Evolutionary conservation across 73 alveolate genomes (phyloP).

Genomic region (Uronychia setigera): DNA sequence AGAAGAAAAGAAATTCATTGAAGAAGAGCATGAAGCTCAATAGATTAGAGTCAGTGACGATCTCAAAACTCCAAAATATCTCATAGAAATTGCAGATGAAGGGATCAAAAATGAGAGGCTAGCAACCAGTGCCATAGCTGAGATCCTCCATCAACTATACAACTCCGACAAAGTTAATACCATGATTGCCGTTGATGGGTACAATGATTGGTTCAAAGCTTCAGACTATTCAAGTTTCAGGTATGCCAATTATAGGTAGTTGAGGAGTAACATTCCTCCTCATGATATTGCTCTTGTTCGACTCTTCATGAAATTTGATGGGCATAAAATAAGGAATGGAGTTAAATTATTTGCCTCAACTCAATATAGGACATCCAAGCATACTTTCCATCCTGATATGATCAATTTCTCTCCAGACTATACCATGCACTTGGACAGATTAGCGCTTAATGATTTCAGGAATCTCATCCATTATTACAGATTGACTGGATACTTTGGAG

Average conservation of each 20-base stretch:
- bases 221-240: conserved; percentile 68
- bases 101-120: conserved; percentile 70
- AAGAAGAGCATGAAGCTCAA: conserved; percentile 54
- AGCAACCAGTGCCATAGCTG: conserved; percentile 80
- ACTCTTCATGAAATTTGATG: conserved; percentile 82
- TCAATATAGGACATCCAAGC: conserved; percentile 58
- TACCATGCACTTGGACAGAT: conserved; percentile 53
- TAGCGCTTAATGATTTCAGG: conserved; percentile 77
- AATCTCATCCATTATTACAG: conserved; percentile 42
- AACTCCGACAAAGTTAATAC: conserved; percentile 58
- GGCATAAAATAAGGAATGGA: conserved; percentile 82
- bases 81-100: conserved; percentile 68
- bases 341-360: conserved; percentile 64
- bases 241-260: conserved; percentile 61
- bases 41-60: conserved; percentile 51
- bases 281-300: conserved; percentile 78
- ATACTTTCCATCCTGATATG: conserved; percentile 71
- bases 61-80: conserved; percentile 66
- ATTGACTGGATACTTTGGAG: too few species aligned
- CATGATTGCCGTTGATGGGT: conserved; percentile 73
- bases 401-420: conserved; percentile 69
- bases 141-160: conserved; percentile 72
- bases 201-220: conserved; percentile 74
- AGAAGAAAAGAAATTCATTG: conserved; percentile 60
- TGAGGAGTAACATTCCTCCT: conserved; percentile 71